Evolutionary conservation across 257 asterid genomes (phyloP), one percentile per base, ranked within the genome.

Genomic region (Catharanthus roseus): DNA sequence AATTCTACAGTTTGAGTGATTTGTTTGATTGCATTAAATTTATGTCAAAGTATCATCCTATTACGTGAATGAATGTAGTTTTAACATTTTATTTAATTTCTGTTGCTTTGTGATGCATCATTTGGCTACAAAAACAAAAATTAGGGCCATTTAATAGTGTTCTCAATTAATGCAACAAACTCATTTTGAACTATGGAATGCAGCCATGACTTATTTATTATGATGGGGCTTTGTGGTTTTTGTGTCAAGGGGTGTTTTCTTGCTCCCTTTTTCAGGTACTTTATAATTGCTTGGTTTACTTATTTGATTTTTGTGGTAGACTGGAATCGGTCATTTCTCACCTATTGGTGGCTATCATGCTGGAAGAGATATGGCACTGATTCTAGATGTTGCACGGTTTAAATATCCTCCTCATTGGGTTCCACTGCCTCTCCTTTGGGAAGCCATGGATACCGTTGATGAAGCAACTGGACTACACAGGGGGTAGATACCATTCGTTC

Each of bases 341-440:
- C 99, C 99, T 68, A 89, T 95, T 75, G 99, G 99, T 65, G 99
- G 99, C 68, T 95, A 95, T 85, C 97, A 95, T 65, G 95, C 92
- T 66, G 96, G 85, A 77, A 87, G 73, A 65, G 99, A 95, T 79
- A 95, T 95, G 99, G 99, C 93, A n/a, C 77, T 95, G 84, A 91
- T 95, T 83, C 87, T 95, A 76, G 99, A 95, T 78, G 97, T 91
- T 80, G 99, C 99, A 54, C 88, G 99, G 84, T 95, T 95, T 70
- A 95, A 95, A 82, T 95, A 95, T 82, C 99, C 99, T 64, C 99
- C 99, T 74, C 99, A 95, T 65, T 95, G 99, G 99, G 96, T 95
- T 81, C 97, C 99, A 69, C 90, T 95, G 39, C 65, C 80, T 56
- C 96, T 95, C 78, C 97, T 95, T 54, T 95, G 99, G 99, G 90